Evolutionary conservation across 148 eudicot species (phyloP).

Genomic region (Suaeda aralocaspica): DNA sequence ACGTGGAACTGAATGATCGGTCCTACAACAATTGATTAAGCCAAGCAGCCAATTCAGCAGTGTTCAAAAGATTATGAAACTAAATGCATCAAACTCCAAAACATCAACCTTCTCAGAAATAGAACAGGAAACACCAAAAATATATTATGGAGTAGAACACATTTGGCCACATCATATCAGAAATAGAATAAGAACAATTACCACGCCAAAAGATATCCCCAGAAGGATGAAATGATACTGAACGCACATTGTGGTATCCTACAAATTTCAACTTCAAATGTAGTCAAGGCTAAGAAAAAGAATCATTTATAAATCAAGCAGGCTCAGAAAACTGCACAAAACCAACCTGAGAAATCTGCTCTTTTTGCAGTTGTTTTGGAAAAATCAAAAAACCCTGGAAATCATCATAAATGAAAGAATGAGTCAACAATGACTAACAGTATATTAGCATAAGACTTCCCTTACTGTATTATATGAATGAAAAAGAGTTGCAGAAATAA

Average conservation of each 20-base stretch:
- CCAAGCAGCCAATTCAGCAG: background rate
- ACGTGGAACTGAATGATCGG: conserved; percentile 79
- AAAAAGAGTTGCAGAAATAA: background rate
- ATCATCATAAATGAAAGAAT: conserved; percentile 1
- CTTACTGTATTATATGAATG: background rate
- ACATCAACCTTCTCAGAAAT: background rate
- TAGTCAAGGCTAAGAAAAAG: background rate
- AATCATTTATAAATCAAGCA: background rate
- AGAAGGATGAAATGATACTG: conserved; percentile 85
- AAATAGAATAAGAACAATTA: conserved; percentile 16
- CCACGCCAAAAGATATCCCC: conserved; percentile 92
- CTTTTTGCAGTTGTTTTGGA: conserved; percentile 81
- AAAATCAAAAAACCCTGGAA: conserved; percentile 80
- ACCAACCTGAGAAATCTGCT: conserved; percentile 77
- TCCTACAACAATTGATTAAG: conserved; percentile 46
- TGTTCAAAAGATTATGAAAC: background rate
- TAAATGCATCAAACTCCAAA: background rate
- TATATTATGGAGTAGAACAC: background rate
- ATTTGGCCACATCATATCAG: background rate
- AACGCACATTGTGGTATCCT: conserved; percentile 96
- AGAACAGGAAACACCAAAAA: background rate
- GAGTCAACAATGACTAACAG: conserved; percentile 5
- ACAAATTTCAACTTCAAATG: conserved; percentile 16
- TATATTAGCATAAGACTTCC: background rate
- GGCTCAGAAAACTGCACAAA: background rate